phyloP scores from a whole-genome alignment of 2,329 filamentous ascomycete species.

The Paecilomyces formosus region DNA sequence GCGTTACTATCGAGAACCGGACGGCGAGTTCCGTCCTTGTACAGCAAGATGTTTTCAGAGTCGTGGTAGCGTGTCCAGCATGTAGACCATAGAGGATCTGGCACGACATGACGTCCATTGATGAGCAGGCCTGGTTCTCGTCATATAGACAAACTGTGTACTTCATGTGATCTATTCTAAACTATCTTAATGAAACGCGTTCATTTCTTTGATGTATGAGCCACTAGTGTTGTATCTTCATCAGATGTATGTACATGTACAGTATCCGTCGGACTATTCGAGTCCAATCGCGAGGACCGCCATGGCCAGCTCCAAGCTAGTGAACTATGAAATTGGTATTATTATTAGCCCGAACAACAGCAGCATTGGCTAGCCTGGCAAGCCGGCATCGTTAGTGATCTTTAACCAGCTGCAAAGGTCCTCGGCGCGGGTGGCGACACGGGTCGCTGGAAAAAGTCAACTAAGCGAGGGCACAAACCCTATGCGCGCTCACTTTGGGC shows the following conservation, averaged over 20 bases:
- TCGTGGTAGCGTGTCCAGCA: not conserved
- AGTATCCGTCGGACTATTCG: not conserved
- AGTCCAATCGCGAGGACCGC: not conserved
- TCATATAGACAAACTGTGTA: not conserved
- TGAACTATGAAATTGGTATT: too few relatives aligned
- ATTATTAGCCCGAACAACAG: not conserved
- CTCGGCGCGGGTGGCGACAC: conserved; percentile 5
- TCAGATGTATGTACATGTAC: too few relatives aligned
- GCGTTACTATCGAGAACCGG: not conserved
- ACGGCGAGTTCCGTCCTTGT: not conserved
- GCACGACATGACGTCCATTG: not conserved
- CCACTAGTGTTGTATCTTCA: too few relatives aligned
- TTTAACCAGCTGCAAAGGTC: not conserved
- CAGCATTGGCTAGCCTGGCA: not conserved
- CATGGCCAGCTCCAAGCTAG: not conserved
- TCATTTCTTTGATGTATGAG: not conserved
- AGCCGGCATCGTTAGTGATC: not conserved
- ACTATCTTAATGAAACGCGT: not conserved
- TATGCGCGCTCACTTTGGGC: conserved; percentile 22
- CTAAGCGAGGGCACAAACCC: conserved; percentile 34
- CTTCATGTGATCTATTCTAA: not conserved
- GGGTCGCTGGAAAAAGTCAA: conserved; percentile 16
- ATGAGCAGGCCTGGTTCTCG: not conserved
- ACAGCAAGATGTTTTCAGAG: not conserved
- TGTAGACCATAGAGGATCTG: not conserved